Base-by-base conservation (phyloP, 352 stramenopile species). In the Phytophthora ramorum region DNA sequence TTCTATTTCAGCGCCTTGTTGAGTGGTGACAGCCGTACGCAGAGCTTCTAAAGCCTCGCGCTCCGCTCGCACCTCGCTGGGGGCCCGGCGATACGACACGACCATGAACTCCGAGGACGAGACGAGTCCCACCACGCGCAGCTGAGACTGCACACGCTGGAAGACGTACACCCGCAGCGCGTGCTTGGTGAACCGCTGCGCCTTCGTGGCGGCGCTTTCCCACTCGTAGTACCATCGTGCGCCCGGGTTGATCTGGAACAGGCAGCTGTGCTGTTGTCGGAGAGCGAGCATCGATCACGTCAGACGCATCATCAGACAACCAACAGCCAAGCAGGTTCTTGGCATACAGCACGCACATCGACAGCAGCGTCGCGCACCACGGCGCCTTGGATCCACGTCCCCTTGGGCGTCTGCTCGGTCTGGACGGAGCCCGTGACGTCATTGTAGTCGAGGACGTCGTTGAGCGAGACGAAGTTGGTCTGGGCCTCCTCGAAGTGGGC, bases 141-240 rank as follows among this genome's bases (percentile, higher is more conserved):
- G 55, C 30, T 75, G 53, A 0, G 58, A 47, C 45, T 67, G 49
- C 3, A 57, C 20, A 2, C 56, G 65, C 66, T 85, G 58, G 40
- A 90, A 77, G 2, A 89, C 69, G 54, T 90, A 91, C 30, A 79
- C 75, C 2, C 74, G 67, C 24, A 91, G 71, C 28, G 85, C 75
- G 58, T 90, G 83, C 57, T 85, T 81, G 14, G 72, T 89, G 58
- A 88, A 85, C 9, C 83, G 75, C 48, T 89, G 81, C 2, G 75
- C 75, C 57, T 89, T 90, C 14, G 71, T 91, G 38, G 79, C 78
- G 1, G 69, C 83, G 50, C 79, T 90, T 43, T 87, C 83, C 81
- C 83, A 91, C 32, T 89, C 72, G 66, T 91, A 91, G 63, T 90
- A 91, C 83, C 83, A 91, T 16, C 79, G 63, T 16, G 78, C 79